Base-by-base conservation (phyloP, 768 basidiomycete species). In the Pleurotus cornucopiae region DNA sequence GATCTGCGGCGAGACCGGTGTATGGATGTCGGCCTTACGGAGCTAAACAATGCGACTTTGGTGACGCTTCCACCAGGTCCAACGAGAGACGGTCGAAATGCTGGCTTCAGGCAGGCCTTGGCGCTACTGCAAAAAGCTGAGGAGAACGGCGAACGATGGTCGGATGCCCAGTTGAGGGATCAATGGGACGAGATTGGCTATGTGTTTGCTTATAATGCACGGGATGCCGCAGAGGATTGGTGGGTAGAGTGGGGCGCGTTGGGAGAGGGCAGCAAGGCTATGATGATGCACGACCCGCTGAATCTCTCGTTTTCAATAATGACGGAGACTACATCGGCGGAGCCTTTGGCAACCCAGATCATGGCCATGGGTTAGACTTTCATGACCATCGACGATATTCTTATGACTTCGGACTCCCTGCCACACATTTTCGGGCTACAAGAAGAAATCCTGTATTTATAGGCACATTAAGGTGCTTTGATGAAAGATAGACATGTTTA, bases 231-330 rank as follows among this genome's bases (percentile, higher is more conserved):
- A 1, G 80, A 81, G 46, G 79, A 80, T 57, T 83, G 81, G 82
- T 83, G 82, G 82, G 61, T 76, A n/a, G 74, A 78, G 38, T 83
- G 80, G 81, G 81, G 81, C 6, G 56, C 72, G 14, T 69, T 81
- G 56, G 60, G 61, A 12, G 69, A 70, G 44, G 62, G 69, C 57
- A 60, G 64, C 47, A 69, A 58, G 45, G 49, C 60, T 57, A 64
- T 62, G 48, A 16, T 58, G 13, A 51, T 57, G 11, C 61, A 49
- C 20, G 59, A 65, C 21, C 54, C 63, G 5, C 53, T 66, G 34
- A 49, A 54, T 25, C 46, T 64, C 14, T 53, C 46, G 18, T 63
- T 63, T 47, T n/a, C 55, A 21, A 57, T 66, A 21, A 40, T 53
- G 30, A 52, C 54, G 25, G 45, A 53, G 41, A 47, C 49, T 41